Base-by-base conservation (phyloP, 352 stramenopile genomes). In the Phytophthora ohioensis region DNA sequence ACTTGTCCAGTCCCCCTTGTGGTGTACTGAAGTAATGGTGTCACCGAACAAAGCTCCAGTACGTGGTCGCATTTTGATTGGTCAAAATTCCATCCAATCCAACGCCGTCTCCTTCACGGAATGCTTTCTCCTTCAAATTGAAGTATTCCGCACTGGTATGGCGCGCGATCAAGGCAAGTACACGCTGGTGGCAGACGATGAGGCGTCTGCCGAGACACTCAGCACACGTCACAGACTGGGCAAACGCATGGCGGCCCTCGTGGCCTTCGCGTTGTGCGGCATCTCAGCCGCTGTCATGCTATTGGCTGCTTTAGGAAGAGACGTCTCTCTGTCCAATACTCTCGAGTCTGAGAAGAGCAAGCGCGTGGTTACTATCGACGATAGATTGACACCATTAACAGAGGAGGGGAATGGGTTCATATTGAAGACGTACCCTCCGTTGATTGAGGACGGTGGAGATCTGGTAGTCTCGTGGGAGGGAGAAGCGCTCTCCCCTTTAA, bases 381-480 rank as follows among this genome's bases (percentile, higher is more conserved):
- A 70, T 57, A 55, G 38, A 11, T 17, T 57, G 11, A 57, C 34
- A 27, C 53, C 13, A 4, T 15, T 8, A 31, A 34, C 15, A 21
- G 34, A 57, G 9, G 47, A 59, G 45, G 39, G 17, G 3, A 43
- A 55, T 6, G 11, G 3, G 13, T 83, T 91, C 35, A 10, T 6
- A 11, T 42, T 92, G 45, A 76, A 51, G 21, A 67, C 86, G 31
- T 81, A 69, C 21, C 84, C 86, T 21, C 9, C 39, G 36, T 49
- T 60, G 21, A 17, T 94, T 0, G 64, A 75, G 41, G 75, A 90
- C 34, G 86, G 86, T 8, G 74, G 75, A 13, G 77, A 86, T 45
- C 54, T 94, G 11, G 77, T 91, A 1, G 69, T 94, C 3, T 81
- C 57, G 0, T 94, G 84, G 86, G 53, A 64, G 4, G 65, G 57